Conservation (phyloP, 2,329 filamentous ascomycete genomes). For the Paecilomyces sp. region DNA sequence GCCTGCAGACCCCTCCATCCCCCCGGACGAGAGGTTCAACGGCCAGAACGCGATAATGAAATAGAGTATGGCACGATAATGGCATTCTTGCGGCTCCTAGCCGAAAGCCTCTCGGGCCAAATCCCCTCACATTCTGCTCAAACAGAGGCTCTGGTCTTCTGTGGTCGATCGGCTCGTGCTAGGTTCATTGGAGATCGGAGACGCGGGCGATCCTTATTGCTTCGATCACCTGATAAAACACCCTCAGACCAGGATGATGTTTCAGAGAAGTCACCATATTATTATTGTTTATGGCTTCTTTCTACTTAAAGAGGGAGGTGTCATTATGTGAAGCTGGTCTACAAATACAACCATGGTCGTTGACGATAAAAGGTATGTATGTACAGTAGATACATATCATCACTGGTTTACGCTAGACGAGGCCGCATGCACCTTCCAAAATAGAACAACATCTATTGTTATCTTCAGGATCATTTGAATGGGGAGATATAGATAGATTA, state of each 20-base stretch:
- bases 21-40: conserved; percentile 23
- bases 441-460: too few species aligned
- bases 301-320: too few species aligned
- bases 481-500: too few species aligned
- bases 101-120: not conserved
- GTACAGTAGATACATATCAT: too few species aligned
- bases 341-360: too few species aligned
- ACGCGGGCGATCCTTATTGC: not conserved
- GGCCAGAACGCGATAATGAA: not conserved
- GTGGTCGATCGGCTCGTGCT: not conserved
- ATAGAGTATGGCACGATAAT: too few species aligned
- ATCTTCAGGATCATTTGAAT: too few species aligned
- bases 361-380: too few species aligned
- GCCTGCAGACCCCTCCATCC: conserved; percentile 28
- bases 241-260: not conserved
- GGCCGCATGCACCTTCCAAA: too few species aligned
- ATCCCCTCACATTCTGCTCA: not conserved
- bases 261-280: not conserved
- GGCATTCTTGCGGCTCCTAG: not conserved
- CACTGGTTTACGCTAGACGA: too few species aligned
- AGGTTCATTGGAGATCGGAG: conserved; percentile 1
- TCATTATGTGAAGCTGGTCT: too few species aligned
- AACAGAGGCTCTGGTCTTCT: not conserved
- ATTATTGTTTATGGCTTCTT: too few species aligned
- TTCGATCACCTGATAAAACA: not conserved